phyloP scores from a whole-genome alignment of 1,284 basidiomycete genomes.

The Cryptococcus sp. region DNA sequence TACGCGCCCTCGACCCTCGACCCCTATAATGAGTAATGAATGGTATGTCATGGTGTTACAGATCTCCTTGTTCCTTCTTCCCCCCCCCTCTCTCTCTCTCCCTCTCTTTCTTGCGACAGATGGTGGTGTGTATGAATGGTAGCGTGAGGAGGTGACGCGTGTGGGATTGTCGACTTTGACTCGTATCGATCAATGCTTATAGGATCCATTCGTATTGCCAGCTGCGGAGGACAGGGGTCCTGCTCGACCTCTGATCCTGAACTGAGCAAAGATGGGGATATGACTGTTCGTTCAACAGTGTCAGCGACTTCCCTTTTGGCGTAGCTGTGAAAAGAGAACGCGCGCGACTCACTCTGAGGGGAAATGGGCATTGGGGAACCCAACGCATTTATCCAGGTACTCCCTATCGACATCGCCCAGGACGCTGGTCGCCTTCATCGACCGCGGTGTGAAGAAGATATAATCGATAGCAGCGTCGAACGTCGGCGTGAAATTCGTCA shows the following conservation, averaged over 20 bases:
- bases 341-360: constrained; percentile 78
- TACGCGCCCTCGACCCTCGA: too few species aligned
- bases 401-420: constrained; percentile 82
- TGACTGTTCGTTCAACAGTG: constrained; percentile 39
- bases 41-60: too few species aligned
- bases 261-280: constrained; percentile 55
- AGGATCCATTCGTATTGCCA: too few species aligned
- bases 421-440: constrained; percentile 79
- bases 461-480: constrained; percentile 88
- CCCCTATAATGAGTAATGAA: too few species aligned
- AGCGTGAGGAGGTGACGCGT: too few species aligned
- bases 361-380: constrained; percentile 96
- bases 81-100: too few species aligned
- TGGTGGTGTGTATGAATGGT: too few species aligned
- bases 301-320: background rate
- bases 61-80: too few species aligned
- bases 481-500: constrained; percentile 90
- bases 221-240: constrained; percentile 58
- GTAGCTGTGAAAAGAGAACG: constrained; percentile 58
- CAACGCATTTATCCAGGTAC: constrained; percentile 89
- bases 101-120: too few species aligned
- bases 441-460: constrained; percentile 83
- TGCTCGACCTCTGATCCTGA: constrained; percentile 47
- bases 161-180: too few species aligned
- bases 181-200: too few species aligned